Evolutionary conservation across 805 yeast genomes (phyloP).

Genomic region (Starmerella floricola): DNA sequence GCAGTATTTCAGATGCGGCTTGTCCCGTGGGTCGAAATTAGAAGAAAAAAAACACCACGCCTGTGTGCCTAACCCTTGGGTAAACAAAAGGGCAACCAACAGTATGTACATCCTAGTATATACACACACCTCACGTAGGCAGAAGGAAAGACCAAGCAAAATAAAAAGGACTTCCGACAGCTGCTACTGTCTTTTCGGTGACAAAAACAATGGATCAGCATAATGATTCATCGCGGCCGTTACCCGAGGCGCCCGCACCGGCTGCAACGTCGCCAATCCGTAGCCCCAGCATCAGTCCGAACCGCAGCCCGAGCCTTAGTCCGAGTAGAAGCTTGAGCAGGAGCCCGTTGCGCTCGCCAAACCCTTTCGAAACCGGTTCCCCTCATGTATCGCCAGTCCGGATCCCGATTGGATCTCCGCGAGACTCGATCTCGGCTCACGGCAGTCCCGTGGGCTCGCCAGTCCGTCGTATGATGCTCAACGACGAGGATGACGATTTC

Average conservation of each 20-base stretch:
- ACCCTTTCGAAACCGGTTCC: slow-evolving; percentile 19
- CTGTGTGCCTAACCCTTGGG: too few relatives aligned
- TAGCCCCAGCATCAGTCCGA: neutral
- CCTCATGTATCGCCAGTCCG: slow-evolving; percentile 20
- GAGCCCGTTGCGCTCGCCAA: slow-evolving; percentile 16
- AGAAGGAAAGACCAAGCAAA: too few relatives aligned
- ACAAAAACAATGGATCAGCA: too few relatives aligned
- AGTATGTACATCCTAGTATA: too few relatives aligned
- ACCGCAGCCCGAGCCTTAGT: slow-evolving; percentile 1
- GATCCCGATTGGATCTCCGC: slow-evolving; percentile 11
- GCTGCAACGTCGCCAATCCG: neutral
- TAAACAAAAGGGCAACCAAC: too few relatives aligned
- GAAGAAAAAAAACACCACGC: neutral
- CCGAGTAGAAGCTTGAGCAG: slow-evolving; percentile 5
- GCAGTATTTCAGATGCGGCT: too few relatives aligned
- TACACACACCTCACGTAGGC: too few relatives aligned
- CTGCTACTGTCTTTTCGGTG: too few relatives aligned
- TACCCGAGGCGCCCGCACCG: neutral
- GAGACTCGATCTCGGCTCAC: slow-evolving; percentile 10
- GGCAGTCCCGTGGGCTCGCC: slow-evolving; percentile 21
- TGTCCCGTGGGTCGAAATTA: too few relatives aligned
- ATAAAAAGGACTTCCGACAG: too few relatives aligned
- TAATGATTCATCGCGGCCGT: neutral
- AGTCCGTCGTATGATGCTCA: slow-evolving; percentile 14
- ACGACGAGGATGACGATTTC: slow-evolving; percentile 7